Evolutionary conservation across 2,329 filamentous ascomycete species (phyloP).

Genomic region (Sporothrix pseudoabietina): DNA sequence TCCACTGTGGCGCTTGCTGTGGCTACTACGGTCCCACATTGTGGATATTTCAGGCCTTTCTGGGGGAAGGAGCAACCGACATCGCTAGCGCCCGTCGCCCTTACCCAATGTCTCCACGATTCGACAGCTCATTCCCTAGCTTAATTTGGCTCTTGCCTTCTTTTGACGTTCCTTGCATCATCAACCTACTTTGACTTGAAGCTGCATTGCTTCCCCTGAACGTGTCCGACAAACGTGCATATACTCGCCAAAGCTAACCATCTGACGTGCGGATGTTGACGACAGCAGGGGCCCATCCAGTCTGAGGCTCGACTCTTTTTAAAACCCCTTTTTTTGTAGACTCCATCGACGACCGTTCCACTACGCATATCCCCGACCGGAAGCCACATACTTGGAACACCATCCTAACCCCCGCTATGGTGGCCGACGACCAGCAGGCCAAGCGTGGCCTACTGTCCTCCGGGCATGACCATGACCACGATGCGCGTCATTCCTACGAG

Average conservation of each 20-base stretch:
- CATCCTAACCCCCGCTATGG: neutral
- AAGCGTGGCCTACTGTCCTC: constrained; percentile 23
- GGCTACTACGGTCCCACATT: neutral
- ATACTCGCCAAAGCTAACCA: neutral
- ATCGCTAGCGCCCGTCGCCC: neutral
- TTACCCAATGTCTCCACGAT: neutral
- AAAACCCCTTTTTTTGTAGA: neutral
- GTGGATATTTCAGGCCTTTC: neutral
- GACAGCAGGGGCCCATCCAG: neutral
- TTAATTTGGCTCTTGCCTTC: neutral
- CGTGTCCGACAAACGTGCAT: neutral
- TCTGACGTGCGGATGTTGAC: neutral
- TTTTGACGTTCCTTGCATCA: neutral
- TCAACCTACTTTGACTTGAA: neutral
- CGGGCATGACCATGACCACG: neutral
- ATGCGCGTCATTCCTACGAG: constrained; percentile 24
- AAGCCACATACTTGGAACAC: neutral
- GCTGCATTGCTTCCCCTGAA: neutral
- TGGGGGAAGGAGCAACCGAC: constrained; percentile 1
- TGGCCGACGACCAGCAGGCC: constrained; percentile 13
- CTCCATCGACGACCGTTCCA: neutral
- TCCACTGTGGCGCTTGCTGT: constrained; percentile 6
- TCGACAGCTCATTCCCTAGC: neutral
- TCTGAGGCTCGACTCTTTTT: neutral
- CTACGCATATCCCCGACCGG: neutral